Percentiles rank a stretch among this genome's conserved stretches.
Evolutionary conservation across 78 protist species (phyloP).

Genomic region (Dictyostelium capitatum): DNA sequence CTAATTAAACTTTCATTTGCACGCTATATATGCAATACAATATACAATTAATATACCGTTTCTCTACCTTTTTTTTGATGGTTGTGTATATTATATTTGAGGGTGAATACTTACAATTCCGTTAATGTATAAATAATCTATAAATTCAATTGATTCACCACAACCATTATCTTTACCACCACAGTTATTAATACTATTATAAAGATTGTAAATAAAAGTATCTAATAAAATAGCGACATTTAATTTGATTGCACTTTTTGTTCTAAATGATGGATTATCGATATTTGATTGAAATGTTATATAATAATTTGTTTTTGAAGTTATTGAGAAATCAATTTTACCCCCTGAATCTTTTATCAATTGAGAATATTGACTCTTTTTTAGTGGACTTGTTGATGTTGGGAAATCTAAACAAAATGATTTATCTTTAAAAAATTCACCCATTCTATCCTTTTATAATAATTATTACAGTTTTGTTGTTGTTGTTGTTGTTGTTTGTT

Average conservation of each 20-base stretch:
- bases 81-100: too few relatives aligned
- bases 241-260: background rate
- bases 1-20: background rate
- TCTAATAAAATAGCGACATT: background rate
- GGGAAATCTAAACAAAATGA: slow-evolving; percentile 18
- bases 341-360: slow-evolving; percentile 28
- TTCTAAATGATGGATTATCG: background rate
- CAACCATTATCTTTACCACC: background rate
- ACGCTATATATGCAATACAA: background rate
- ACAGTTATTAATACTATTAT: background rate
- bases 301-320: slow-evolving; percentile 8
- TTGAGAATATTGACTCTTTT: slow-evolving; percentile 10
- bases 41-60: too few relatives aligned
- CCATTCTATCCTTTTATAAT: background rate
- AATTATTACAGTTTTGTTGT: background rate
- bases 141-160: background rate
- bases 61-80: too few relatives aligned
- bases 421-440: slow-evolving; percentile 2
- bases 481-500: too few relatives aligned
- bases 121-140: background rate
- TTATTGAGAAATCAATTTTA: slow-evolving; percentile 8
- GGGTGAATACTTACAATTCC: background rate
- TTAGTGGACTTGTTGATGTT: background rate
- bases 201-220: background rate
- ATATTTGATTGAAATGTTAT: background rate